Evolutionary conservation across 2,329 filamentous ascomycete genomes (phyloP), one percentile per base, ranked within the genome.

Genomic region (Dactylellina parvicollis): DNA sequence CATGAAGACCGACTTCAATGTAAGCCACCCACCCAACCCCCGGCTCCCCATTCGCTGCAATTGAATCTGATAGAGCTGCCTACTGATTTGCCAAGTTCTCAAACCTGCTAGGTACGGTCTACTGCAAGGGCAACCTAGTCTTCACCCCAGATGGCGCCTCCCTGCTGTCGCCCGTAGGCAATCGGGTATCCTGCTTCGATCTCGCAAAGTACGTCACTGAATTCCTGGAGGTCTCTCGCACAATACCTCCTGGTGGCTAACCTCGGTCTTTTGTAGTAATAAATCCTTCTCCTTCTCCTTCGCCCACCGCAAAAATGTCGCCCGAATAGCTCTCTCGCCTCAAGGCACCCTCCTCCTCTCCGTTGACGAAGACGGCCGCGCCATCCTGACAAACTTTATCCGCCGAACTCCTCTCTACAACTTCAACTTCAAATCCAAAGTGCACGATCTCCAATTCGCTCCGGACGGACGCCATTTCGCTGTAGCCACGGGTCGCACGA

Each of bases 1-100:
- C 74, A 99, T 99, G 95, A 99, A 98, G 90, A 98, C 93, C 77
- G 94, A 98, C 83, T 99, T 98, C 82, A 96, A 95, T 88, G 94
- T 96, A 83, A 75, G 81, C 69, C 71, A 61, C 46, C 14, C 16
- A 14, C 12, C 12, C 12, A 32, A 9, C 16, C 34, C 12, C 34
- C 4, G 12, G 12, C 12, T 7, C 12, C 34, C 16, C 12, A 4
- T n/a, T 38, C 4, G 34, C 12, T 14, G 16, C 34, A 38, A 38
- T 38, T 38, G 12, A 5, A 32, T 14, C 34, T 7, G n/a, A n/a
- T n/a, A n/a, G n/a, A n/a, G 12, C 12, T 14, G 12, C 34, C 3
- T 14, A 14, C 34, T 38, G n/a, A 22, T n/a, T 26, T 14, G n/a
- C n/a, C 49, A 44, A 97, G 93, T 99, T 99, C 83, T 96, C 94